These are phyloP conservation scores for Lignosus rhinocerotis DNA, from an alignment of 1,284 basidiomycete species.

Conservation along the genomic window DNA sequence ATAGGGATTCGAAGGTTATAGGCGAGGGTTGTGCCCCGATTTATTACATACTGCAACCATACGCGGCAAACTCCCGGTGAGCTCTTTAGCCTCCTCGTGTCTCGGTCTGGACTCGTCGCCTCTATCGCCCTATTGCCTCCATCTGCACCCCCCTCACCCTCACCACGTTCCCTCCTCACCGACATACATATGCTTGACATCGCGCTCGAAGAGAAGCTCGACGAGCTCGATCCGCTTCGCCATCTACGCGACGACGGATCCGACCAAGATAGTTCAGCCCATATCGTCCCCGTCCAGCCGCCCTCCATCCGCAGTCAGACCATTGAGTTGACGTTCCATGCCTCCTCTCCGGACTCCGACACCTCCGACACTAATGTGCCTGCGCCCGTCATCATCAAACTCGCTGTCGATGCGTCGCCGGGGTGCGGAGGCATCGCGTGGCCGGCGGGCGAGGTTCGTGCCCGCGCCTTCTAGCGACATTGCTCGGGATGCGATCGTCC, in stretches of 20 bases:
- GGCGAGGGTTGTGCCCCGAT: conserved; percentile 14
- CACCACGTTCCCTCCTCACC: not conserved
- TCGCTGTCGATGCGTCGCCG: conserved; percentile 75
- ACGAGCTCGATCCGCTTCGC: conserved; percentile 60
- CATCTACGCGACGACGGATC: conserved; percentile 54
- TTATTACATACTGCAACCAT: no score
- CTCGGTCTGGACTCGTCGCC: conserved; percentile 3
- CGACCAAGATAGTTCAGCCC: conserved; percentile 32
- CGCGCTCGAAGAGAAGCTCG: conserved; percentile 55
- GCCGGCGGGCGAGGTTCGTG: conserved; percentile 85
- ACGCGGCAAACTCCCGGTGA: not conserved
- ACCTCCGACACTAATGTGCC: conserved; percentile 1
- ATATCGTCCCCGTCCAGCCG: conserved; percentile 57
- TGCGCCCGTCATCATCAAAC: conserved; percentile 43
- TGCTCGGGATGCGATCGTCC: conserved; percentile 8
- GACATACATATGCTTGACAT: conserved; percentile 24
- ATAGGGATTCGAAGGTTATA: not conserved
- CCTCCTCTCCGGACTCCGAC: conserved; percentile 13
- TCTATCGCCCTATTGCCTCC: conserved; percentile 4
- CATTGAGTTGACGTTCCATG: conserved; percentile 47
- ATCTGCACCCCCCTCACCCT: conserved; percentile 9
- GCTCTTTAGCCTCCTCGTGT: conserved; percentile 5
- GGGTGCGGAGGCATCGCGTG: conserved; percentile 93
- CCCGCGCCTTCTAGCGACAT: conserved; percentile 22
- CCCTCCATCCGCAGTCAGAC: conserved; percentile 52